phyloP scores from a whole-genome alignment of 2,329 filamentous ascomycete species.

The Arthroderma sp. region DNA sequence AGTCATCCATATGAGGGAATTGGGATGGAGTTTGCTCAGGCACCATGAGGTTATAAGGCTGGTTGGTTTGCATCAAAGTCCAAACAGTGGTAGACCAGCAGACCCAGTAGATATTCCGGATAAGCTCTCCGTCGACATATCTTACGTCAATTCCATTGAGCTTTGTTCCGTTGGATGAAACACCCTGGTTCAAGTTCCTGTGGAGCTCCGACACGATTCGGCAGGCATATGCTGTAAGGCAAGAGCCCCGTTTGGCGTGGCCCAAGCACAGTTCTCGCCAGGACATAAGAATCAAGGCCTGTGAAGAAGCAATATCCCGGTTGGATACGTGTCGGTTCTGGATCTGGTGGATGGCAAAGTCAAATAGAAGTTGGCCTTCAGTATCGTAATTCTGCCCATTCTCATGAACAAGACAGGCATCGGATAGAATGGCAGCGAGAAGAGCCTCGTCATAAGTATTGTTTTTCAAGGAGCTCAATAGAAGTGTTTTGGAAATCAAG shows the following conservation, averaged over 20 bases:
- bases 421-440: slow-evolving; percentile 5
- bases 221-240: slow-evolving; percentile 4
- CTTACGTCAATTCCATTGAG: slow-evolving; percentile 7
- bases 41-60: slow-evolving; percentile 3
- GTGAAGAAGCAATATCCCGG: slow-evolving; percentile 4
- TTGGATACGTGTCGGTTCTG: slow-evolving; percentile 2
- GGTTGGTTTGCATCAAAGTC: slow-evolving; percentile 7
- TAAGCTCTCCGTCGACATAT: slow-evolving; percentile 7
- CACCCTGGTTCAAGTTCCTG: slow-evolving; percentile 4
- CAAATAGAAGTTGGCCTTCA: slow-evolving; percentile 4
- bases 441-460: slow-evolving; percentile 6
- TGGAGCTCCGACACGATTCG: slow-evolving; percentile 6
- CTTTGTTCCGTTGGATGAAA: slow-evolving; percentile 5
- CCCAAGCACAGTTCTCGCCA: slow-evolving; percentile 8
- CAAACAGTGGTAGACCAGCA: slow-evolving; percentile 7
- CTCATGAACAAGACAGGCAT: slow-evolving; percentile 6
- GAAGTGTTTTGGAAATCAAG: slow-evolving; percentile 5
- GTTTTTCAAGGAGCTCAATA: slow-evolving; percentile 6
- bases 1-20: slow-evolving; percentile 6
- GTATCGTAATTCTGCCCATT: slow-evolving; percentile 5
- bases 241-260: slow-evolving; percentile 4
- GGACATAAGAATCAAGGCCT: slow-evolving; percentile 7
- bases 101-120: slow-evolving; percentile 7
- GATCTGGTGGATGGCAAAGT: slow-evolving; percentile 3
- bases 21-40: slow-evolving; percentile 7